These are phyloP conservation scores for Alternaria triticimaculans DNA, from an alignment of 2,329 filamentous ascomycete genomes.

Conservation along the genomic window DNA sequence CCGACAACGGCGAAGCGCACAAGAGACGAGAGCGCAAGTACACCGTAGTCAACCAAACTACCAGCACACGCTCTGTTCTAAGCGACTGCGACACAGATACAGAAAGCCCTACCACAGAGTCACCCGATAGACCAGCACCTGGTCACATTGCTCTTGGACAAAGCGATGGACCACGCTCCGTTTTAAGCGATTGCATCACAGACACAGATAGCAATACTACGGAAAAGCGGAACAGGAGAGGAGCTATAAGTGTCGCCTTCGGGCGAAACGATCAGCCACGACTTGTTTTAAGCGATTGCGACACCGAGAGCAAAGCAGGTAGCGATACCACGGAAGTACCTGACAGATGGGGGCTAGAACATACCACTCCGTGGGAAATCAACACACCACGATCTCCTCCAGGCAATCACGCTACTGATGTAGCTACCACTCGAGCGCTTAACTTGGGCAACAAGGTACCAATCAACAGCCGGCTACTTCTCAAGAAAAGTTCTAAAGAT, in stretches of 20 bases:
- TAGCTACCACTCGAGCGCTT: neutral
- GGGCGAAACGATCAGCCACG: neutral
- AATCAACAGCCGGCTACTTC: neutral
- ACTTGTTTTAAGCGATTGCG: neutral
- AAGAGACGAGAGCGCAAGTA: neutral
- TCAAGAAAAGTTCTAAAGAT: neutral
- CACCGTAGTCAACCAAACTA: neutral
- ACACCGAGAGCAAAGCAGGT: neutral
- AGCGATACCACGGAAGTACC: neutral
- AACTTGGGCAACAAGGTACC: neutral
- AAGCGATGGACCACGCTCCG: neutral
- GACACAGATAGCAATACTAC: neutral
- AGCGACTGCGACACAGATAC: neutral
- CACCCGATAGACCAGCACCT: neutral
- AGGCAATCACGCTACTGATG: neutral
- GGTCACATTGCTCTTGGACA: neutral
- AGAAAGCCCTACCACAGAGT: neutral
- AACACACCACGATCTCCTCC: neutral
- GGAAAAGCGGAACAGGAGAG: neutral
- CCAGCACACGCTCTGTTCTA: neutral
- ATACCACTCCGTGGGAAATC: neutral
- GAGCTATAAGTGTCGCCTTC: neutral
- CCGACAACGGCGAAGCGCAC: neutral
- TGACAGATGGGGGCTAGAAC: neutral
- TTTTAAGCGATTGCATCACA: neutral